Evolutionary conservation across 768 basidiomycete genomes (phyloP), one percentile per base, ranked within the genome.

Genomic region (Leccinum ochraceum): DNA sequence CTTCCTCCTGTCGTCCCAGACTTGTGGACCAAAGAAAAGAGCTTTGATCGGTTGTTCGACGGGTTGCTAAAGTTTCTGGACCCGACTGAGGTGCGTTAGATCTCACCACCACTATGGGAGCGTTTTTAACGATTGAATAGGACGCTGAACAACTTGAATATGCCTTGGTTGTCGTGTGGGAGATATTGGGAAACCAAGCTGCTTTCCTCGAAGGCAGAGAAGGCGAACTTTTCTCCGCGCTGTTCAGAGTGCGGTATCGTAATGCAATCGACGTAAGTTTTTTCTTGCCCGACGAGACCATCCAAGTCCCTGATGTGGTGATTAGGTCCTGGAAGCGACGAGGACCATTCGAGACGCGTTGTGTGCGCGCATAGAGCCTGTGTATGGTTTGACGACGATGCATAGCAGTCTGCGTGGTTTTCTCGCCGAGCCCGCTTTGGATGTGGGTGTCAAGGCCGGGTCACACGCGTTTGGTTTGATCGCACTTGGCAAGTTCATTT

Each of bases 381-480:
- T 94, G 22, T 93, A 91, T 66, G 92, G 92, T 7, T 74, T 94
- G 64, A 92, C 90, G 14, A 93, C 89, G 6, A 82, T 93, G 78
- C 90, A 93, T 62, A 87, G 86, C 32, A 84, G 83, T 67, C 69
- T 94, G 48, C 84, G 84, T 30, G 71, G 81, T 11, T 94, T 94
- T 75, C 78, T 85, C 24, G 75, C 79, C 3, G 81, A 86, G 59
- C 74, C 83, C 17, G 69, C 77, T 42, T 81, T 82, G 13, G 82
- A 81, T 46, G 76, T 72, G 32, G 83, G 85, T 37, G 77, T 81
- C 57, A 90, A 86, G 69, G 79, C 88, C 6, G 76, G 84, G 13
- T 85, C 88, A 1, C 87, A 88, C 69, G 90, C 91, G 4, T 94
- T 93, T 74, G 93, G 92, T 5, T 79, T 95, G 56, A 86, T 93